phyloP scores from a whole-genome alignment of 2,329 filamentous ascomycete species.

The Fusarium tupiense region DNA sequence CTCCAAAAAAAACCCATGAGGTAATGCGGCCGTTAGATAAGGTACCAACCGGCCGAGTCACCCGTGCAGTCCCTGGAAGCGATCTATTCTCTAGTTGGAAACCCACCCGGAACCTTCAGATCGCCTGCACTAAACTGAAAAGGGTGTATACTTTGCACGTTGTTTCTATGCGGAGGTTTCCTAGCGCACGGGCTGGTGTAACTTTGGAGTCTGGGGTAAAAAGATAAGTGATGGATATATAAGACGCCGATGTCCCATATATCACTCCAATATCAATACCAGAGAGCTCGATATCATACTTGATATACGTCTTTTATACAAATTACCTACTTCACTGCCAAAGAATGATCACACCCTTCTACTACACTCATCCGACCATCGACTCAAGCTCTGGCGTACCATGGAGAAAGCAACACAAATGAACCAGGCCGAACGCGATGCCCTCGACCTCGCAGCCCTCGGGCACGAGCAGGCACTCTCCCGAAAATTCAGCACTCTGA shows the following conservation, averaged over 20 bases:
- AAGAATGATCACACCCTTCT: constrained; percentile 31
- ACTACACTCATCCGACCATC: constrained; percentile 13
- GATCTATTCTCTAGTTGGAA: constrained; percentile 5
- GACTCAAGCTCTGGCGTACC: constrained; percentile 35
- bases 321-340: not conserved
- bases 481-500: constrained; percentile 62
- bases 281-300: not conserved
- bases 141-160: constrained; percentile 28
- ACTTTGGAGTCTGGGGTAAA: constrained; percentile 18
- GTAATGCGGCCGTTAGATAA: constrained; percentile 12
- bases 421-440: constrained; percentile 36
- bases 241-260: not conserved
- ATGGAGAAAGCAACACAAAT: constrained; percentile 35
- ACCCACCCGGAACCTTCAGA: constrained; percentile 3
- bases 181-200: constrained; percentile 5
- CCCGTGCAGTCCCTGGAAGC: not conserved
- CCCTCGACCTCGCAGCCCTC: constrained; percentile 50
- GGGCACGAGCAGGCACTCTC: constrained; percentile 51
- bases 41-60: not conserved
- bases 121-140: constrained; percentile 23
- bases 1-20: not conserved
- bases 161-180: constrained; percentile 3
- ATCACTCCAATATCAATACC: not conserved
- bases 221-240: constrained; percentile 27
- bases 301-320: not conserved